Evolutionary conservation across 2,329 filamentous ascomycete genomes (phyloP).

Genomic region (Talaromyces verruculosus): DNA sequence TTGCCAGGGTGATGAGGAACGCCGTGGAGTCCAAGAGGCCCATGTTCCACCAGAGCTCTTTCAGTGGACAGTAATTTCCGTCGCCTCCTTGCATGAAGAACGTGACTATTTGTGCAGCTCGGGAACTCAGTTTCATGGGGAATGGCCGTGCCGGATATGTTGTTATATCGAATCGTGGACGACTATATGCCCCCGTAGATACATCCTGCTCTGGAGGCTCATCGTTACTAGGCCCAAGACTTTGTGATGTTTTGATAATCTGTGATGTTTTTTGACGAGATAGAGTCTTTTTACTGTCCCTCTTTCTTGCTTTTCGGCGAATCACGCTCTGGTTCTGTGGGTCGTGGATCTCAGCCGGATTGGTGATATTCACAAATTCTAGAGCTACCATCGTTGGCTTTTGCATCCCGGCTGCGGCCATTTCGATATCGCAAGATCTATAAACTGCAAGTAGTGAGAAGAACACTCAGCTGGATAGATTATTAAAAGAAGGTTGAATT

Average conservation of each 20-base stretch:
- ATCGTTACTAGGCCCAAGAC: not conserved
- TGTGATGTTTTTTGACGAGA: not conserved
- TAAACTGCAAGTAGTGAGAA: not conserved
- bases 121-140: not conserved
- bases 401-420: not conserved
- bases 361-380: not conserved
- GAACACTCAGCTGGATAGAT: not conserved
- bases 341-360: not conserved
- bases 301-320: not conserved
- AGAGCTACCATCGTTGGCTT: not conserved
- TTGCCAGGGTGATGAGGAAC: not conserved
- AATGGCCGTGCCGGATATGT: not conserved
- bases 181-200: not conserved
- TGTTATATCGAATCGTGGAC: not conserved
- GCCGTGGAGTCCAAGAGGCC: not conserved
- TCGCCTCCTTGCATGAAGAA: not conserved
- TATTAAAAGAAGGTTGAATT: not conserved
- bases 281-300: not conserved
- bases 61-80: not conserved
- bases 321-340: not conserved
- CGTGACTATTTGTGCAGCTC: not conserved
- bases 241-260: not conserved
- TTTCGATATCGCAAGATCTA: not conserved
- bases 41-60: not conserved
- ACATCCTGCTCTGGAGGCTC: not conserved